A percentile compares a stretch with the other conserved stretches of the same genome.
These are phyloP conservation scores for Pythium dissotocum DNA, from an alignment of 352 stramenopile genomes.

Conservation along the genomic window DNA sequence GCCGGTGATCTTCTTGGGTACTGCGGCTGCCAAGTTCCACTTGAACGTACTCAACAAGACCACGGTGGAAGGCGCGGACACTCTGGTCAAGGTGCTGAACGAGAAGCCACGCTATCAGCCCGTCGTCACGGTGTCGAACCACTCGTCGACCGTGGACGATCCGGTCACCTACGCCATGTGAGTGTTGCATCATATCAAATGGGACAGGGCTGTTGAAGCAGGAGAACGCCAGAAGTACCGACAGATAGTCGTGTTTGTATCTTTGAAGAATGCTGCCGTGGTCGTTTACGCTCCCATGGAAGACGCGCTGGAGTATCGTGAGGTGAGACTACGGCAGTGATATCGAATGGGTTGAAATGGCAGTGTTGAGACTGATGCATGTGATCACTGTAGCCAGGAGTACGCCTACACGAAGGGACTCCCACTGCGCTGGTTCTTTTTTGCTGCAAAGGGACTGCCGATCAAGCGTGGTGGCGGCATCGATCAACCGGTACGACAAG, in stretches of 20 bases:
- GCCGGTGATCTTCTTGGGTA: neutral
- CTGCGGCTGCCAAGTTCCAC: neutral
- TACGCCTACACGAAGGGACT: conserved; percentile 78
- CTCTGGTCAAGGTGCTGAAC: neutral
- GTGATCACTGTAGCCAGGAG: conserved; percentile 53
- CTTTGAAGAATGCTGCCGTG: conserved; percentile 67
- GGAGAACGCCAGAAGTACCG: no score
- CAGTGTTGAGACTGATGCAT: neutral
- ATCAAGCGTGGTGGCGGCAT: conserved; percentile 70
- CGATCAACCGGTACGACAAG: conserved; percentile 53
- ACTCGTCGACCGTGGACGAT: neutral
- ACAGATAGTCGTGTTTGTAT: no score
- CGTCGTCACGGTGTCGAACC: neutral
- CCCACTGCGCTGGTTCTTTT: conserved; percentile 60
- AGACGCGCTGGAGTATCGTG: conserved; percentile 71
- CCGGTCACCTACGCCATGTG: neutral
- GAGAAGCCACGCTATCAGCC: neutral
- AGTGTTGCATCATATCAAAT: neutral
- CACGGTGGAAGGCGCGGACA: neutral
- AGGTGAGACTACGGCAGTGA: conserved; percentile 34
- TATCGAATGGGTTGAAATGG: no score
- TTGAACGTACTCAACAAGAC: neutral
- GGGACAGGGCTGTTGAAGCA: no score
- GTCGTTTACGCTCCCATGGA: conserved; percentile 56
- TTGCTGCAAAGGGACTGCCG: conserved; percentile 65